Percentiles rank a stretch among this genome's conserved stretches.
Conservation (phyloP, 2,329 filamentous ascomycete genomes). For the Pyrenophora tritici-repentis region DNA sequence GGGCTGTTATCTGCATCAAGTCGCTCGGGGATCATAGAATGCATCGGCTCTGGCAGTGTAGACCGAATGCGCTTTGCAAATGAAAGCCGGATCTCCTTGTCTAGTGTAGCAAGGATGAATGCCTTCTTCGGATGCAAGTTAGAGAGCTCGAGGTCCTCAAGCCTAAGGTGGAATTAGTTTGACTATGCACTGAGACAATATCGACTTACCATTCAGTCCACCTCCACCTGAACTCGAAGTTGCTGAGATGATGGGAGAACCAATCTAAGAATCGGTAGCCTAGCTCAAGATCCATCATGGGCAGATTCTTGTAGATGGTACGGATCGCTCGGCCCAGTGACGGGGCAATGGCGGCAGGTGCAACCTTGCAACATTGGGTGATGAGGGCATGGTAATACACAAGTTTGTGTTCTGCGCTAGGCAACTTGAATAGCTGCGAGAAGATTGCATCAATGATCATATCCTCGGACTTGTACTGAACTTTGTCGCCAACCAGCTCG, state of each 20-base stretch:
- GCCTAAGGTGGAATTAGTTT: conserved; percentile 51
- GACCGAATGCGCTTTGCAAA: conserved; percentile 96
- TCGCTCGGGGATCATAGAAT: conserved; percentile 77
- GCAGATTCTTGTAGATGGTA: conserved; percentile 81
- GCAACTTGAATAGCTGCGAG: conserved; percentile 88
- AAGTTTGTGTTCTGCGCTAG: conserved; percentile 85
- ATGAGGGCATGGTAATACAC: conserved; percentile 96
- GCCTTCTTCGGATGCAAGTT: conserved; percentile 86
- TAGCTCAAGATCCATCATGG: conserved; percentile 85
- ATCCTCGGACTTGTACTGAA: conserved; percentile 97
- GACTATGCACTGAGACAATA: no score
- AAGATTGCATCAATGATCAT: conserved; percentile 97
- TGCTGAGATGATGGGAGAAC: conserved; percentile 97
- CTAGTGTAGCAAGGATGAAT: conserved; percentile 86
- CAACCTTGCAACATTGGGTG: conserved; percentile 94
- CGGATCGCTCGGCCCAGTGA: conserved; percentile 91
- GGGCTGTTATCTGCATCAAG: conserved; percentile 96
- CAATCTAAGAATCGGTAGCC: conserved; percentile 89
- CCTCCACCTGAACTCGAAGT: conserved; percentile 99
- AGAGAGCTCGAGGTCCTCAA: conserved; percentile 79
- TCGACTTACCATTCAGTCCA: conserved; percentile 85
- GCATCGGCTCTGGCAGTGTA: conserved; percentile 83
- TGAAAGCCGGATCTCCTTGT: conserved; percentile 95
- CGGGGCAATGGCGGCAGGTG: conserved; percentile 93
- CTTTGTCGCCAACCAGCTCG: conserved; percentile 65